A percentile compares a stretch with the other conserved stretches of the same genome.
These are phyloP conservation scores for Metschnikowia chrysomelidarum DNA, from an alignment of 805 yeast species.

Conservation along the genomic window DNA sequence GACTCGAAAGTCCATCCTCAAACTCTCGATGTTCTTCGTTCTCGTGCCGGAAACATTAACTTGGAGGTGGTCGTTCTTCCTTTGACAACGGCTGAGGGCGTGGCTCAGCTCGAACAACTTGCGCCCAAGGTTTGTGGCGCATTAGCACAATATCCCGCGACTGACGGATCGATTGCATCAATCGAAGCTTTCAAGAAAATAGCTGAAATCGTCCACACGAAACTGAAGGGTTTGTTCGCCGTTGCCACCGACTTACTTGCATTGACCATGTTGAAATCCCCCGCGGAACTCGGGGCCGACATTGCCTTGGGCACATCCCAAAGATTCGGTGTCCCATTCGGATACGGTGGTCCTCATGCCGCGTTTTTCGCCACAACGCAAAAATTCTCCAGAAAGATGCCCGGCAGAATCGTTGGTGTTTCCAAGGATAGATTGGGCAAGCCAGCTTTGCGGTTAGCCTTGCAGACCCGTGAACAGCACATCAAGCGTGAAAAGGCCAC, in stretches of 20 bases:
- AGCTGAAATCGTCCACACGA: constrained; percentile 61
- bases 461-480: constrained; percentile 98
- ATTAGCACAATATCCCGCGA: constrained; percentile 85
- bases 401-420: constrained; percentile 93
- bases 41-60: constrained; percentile 75
- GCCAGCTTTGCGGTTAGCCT: constrained; percentile 85
- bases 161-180: constrained; percentile 65
- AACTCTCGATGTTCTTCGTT: constrained; percentile 71
- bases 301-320: constrained; percentile 91
- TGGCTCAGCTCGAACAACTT: constrained; percentile 25
- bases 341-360: constrained; percentile 99
- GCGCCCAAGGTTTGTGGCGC: constrained; percentile 65
- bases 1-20: constrained; percentile 81
- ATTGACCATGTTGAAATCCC: constrained; percentile 79
- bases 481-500: constrained; percentile 97
- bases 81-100: constrained; percentile 41
- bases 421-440: constrained; percentile 89
- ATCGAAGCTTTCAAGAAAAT: constrained; percentile 48
- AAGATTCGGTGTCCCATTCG: constrained; percentile 96
- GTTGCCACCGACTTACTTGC: constrained; percentile 94
- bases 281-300: constrained; percentile 85
- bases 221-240: constrained; percentile 69
- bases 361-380: constrained; percentile 91
- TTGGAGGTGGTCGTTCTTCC: constrained; percentile 63
- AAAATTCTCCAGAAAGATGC: constrained; percentile 83